phyloP scores from a whole-genome alignment of 495 filamentous ascomycete species.

The Hyaloscypha variabilis region DNA sequence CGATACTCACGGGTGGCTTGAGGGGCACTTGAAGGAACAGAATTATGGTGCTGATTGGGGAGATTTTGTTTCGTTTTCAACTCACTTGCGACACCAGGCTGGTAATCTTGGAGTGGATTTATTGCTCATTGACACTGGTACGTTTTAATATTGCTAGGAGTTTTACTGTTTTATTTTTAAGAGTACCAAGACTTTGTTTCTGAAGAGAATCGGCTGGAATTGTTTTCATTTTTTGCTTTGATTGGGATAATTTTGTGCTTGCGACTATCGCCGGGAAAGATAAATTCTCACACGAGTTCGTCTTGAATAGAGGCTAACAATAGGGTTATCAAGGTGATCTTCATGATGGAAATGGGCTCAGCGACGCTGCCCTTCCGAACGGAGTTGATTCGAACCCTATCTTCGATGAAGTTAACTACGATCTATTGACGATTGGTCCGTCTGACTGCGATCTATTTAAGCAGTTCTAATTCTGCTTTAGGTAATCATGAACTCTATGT shows the following conservation, averaged over 20 bases:
- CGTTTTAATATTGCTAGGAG: neutral
- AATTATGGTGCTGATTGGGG: constrained; percentile 96
- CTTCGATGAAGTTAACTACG: constrained; percentile 63
- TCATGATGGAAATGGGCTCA: constrained; percentile 91
- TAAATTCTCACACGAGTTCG: too few relatives aligned
- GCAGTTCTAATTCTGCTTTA: constrained; percentile 54
- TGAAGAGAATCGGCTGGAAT: neutral
- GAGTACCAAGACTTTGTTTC: neutral
- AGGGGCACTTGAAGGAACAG: constrained; percentile 86
- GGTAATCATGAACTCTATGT: constrained; percentile 97
- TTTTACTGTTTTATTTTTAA: too few relatives aligned
- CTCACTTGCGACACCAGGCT: constrained; percentile 76
- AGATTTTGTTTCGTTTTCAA: constrained; percentile 90
- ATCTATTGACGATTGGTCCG: constrained; percentile 64
- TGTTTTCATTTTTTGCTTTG: too few relatives aligned
- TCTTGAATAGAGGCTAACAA: neutral
- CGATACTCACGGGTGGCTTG: constrained; percentile 81
- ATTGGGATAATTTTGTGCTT: too few relatives aligned
- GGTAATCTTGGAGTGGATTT: constrained; percentile 79
- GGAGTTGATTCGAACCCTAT: constrained; percentile 86
- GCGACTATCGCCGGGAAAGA: too few relatives aligned
- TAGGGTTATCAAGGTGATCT: constrained; percentile 55
- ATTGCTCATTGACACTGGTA: constrained; percentile 90
- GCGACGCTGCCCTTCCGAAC: constrained; percentile 84
- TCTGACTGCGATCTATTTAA: constrained; percentile 9